These are phyloP conservation scores for Dactylellina leptospora DNA, from an alignment of 2,329 filamentous ascomycete genomes.

Conservation along the genomic window DNA sequence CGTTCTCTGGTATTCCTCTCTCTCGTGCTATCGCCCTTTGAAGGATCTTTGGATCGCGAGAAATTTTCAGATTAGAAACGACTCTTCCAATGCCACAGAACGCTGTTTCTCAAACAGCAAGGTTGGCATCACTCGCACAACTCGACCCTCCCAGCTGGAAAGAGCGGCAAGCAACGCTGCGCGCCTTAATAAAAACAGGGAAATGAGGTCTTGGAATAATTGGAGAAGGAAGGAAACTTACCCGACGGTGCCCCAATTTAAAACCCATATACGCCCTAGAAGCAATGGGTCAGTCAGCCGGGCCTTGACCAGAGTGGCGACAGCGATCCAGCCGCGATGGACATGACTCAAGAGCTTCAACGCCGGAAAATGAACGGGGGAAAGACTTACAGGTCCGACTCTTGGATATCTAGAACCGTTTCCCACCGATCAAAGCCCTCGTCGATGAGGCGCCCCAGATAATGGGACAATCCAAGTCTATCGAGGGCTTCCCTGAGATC, in stretches of 20 bases:
- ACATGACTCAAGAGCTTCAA: slow-evolving; percentile 1
- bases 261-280: slow-evolving; percentile 69
- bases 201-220: slow-evolving; percentile 34
- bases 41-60: slow-evolving; percentile 69
- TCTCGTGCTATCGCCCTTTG: slow-evolving; percentile 81
- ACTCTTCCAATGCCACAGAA: neutral
- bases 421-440: slow-evolving; percentile 89
- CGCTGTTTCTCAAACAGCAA: neutral
- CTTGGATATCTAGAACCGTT: slow-evolving; percentile 82
- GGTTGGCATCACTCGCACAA: neutral
- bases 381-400: slow-evolving; percentile 76
- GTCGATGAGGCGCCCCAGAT: slow-evolving; percentile 75
- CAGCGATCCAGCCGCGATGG: slow-evolving; percentile 9
- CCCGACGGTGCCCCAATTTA: slow-evolving; percentile 81
- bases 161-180: slow-evolving; percentile 33
- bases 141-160: slow-evolving; percentile 9
- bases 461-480: slow-evolving; percentile 81
- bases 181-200: slow-evolving; percentile 34
- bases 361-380: slow-evolving; percentile 10
- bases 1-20: slow-evolving; percentile 69
- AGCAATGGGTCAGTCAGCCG: slow-evolving; percentile 40
- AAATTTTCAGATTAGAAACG: slow-evolving; percentile 17
- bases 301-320: slow-evolving; percentile 33
- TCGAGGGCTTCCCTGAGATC: slow-evolving; percentile 73
- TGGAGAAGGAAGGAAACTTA: slow-evolving; percentile 62